phyloP scores from a whole-genome alignment of 1,284 basidiomycete species.

The Trichosporon coremiiforme region DNA sequence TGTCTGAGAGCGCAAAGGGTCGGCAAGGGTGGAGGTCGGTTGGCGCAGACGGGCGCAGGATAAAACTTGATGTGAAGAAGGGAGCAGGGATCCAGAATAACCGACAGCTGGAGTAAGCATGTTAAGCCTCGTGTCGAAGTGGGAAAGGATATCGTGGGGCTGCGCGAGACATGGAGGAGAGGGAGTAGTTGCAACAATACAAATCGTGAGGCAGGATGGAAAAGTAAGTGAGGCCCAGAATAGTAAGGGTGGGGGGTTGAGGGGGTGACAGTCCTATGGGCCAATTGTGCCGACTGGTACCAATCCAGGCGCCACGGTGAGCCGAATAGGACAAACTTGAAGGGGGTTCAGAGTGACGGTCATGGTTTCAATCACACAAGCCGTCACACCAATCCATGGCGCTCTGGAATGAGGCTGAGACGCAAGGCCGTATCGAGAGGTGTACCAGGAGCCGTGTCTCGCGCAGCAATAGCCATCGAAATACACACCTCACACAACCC shows the following conservation, averaged over 20 bases:
- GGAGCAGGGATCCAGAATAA: not conserved
- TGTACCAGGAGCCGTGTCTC: not conserved
- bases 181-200: not conserved
- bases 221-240: not conserved
- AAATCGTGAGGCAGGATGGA: not conserved
- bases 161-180: not conserved
- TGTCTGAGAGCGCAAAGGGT: slow-evolving; percentile 10
- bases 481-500: not conserved
- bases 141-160: not conserved
- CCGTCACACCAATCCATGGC: not conserved
- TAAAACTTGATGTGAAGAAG: too few species aligned
- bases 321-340: slow-evolving; percentile 2
- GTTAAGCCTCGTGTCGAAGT: not conserved
- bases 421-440: not conserved
- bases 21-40: slow-evolving; percentile 7
- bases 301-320: not conserved
- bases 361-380: not conserved
- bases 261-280: not conserved
- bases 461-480: not conserved
- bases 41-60: not conserved
- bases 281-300: not conserved
- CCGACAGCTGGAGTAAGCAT: slow-evolving; percentile 7
- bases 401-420: not conserved
- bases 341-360: not conserved
- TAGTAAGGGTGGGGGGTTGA: not conserved